phyloP scores from a whole-genome alignment of 1,284 basidiomycete genomes.

The Rhodotorula glutinis region DNA sequence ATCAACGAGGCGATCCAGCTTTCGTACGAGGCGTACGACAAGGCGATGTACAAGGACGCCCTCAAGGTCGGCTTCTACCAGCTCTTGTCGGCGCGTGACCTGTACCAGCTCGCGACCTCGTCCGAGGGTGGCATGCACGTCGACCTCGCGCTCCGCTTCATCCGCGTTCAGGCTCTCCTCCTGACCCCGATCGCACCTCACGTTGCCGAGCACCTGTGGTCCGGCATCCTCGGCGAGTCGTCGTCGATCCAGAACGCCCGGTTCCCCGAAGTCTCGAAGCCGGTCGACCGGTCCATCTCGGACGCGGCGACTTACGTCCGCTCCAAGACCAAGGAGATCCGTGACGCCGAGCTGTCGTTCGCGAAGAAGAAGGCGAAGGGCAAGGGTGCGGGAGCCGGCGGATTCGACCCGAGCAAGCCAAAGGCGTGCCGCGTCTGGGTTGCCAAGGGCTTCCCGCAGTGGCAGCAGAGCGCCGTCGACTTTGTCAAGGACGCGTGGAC shows the following conservation, averaged over 20 bases:
- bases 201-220: constrained; percentile 89
- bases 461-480: constrained; percentile 83
- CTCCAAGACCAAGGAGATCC: constrained; percentile 77
- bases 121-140: constrained; percentile 78
- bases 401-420: constrained; percentile 74
- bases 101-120: constrained; percentile 89
- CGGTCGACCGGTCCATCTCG: constrained; percentile 53
- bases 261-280: constrained; percentile 63
- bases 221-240: constrained; percentile 64
- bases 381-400: constrained; percentile 53
- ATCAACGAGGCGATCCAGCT: constrained; percentile 78
- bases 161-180: constrained; percentile 73
- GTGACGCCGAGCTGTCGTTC: constrained; percentile 78
- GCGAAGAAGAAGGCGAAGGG: constrained; percentile 63
- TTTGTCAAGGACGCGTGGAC: constrained; percentile 70
- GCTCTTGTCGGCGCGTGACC: constrained; percentile 84
- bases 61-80: constrained; percentile 96
- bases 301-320: constrained; percentile 81
- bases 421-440: constrained; percentile 86
- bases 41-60: constrained; percentile 93
- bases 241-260: constrained; percentile 75
- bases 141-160: constrained; percentile 72
- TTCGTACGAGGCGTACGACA: constrained; percentile 73
- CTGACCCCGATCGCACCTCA: constrained; percentile 89
- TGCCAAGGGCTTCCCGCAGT: constrained; percentile 84